Evolutionary conservation across 1,284 basidiomycete species (phyloP).

Genomic region (Sanghuangporus weigelae): DNA sequence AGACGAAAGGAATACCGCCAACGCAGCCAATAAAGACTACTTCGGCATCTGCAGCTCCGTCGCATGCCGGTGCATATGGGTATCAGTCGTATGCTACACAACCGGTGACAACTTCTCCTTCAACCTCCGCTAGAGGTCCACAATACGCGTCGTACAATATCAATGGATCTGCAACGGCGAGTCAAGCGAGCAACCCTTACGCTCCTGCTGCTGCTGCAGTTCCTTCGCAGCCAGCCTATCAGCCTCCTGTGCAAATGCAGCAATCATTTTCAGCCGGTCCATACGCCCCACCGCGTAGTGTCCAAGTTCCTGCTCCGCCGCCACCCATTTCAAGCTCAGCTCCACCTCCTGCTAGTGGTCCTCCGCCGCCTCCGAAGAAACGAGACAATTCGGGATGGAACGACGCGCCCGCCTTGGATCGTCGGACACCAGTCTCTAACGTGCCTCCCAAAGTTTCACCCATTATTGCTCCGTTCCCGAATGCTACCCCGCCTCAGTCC

Average conservation of each 20-base stretch:
- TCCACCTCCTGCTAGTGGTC: slow-evolving; percentile 19
- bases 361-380: slow-evolving; percentile 45
- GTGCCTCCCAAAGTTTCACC: slow-evolving; percentile 53
- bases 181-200: slow-evolving; percentile 17
- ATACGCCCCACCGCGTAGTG: slow-evolving; percentile 22
- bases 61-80: slow-evolving; percentile 6
- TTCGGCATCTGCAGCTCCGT: slow-evolving; percentile 4
- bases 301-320: slow-evolving; percentile 26
- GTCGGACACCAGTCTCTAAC: slow-evolving; percentile 49
- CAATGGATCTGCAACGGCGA: slow-evolving; percentile 11
- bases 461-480: slow-evolving; percentile 90
- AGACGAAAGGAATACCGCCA: slow-evolving; percentile 18
- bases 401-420: slow-evolving; percentile 64
- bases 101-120: not conserved
- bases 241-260: slow-evolving; percentile 23
- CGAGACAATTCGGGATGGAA: slow-evolving; percentile 86
- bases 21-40: not conserved
- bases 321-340: slow-evolving; percentile 24
- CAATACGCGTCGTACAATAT: slow-evolving; percentile 11
- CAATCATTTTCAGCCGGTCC: slow-evolving; percentile 10
- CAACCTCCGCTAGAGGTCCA: slow-evolving; percentile 4
- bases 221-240: slow-evolving; percentile 22
- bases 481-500: slow-evolving; percentile 42
- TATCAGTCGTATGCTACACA: slow-evolving; percentile 15
- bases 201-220: slow-evolving; percentile 15